Evolutionary conservation across 1,139 yeast genomes (phyloP), one percentile per base, ranked within the genome.

Genomic region (Suhomyces maxii): DNA sequence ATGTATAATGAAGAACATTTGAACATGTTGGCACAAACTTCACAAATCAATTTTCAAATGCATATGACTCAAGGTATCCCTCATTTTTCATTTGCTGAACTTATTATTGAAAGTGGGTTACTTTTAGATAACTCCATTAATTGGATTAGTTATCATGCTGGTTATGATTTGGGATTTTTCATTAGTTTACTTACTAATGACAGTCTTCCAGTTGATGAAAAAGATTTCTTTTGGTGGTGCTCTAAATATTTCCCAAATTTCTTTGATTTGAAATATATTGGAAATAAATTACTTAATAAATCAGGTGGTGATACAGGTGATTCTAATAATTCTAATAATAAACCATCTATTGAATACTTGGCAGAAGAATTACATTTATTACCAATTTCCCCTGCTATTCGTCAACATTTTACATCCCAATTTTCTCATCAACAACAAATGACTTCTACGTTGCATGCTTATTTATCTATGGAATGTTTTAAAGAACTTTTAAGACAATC

Each of bases 91-190:
- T 91, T 93, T 71, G 90, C 96, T 10, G 96, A 90, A 63, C 71
- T 88, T 47, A 73, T 93, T 58, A 86, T 88, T 50, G 90, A 89
- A 50, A 86, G 96, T 46, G 99, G 99, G 0, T 72, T 93, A 49
- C 80, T 91, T 35, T 72, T 93, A 55, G 84, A 89, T 54, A 77
- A 80, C 30, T 76, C 83, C 31, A 80, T 89, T 43, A 82, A 85
- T 48, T 93, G 99, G 99, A 77, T 90, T 46, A 86, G 96, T 52
- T 93, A 86, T 68, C 98, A 93, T 64, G 86, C 90, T 1, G 99
- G 98, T 12, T 93, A 93, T 66, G 99, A 93, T 66, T 80, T 91
- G 62, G 99, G 99, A 1, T 91, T 91, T 64, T 73, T 93, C 53
- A 71, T 90, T 35, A 83, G 96, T 46, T 74, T 90, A 53, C 75